A percentile compares a stretch with the other conserved stretches of the same genome.
Conservation (phyloP, 2,329 filamentous ascomycete species). For the Microdochium trichocladiopsis region DNA sequence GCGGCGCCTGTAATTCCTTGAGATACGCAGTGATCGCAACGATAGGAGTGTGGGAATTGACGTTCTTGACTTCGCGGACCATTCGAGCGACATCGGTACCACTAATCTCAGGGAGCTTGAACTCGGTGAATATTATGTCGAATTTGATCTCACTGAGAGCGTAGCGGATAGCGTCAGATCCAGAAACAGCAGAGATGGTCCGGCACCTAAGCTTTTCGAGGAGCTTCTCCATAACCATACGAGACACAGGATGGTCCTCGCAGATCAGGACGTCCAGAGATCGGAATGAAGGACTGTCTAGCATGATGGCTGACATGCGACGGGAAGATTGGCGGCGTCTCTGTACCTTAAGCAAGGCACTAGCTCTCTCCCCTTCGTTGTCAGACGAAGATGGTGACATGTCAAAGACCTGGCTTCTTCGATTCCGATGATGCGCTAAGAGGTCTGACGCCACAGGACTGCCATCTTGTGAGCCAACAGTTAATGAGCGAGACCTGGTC, state of each 20-base stretch:
- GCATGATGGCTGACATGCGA: conserved; percentile 82
- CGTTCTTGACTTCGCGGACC: conserved; percentile 94
- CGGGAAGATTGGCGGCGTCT: conserved; percentile 92
- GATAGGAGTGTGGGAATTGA: conserved; percentile 90
- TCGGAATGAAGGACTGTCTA: conserved; percentile 80
- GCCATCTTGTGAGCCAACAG: conserved; percentile 88
- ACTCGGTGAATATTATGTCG: conserved; percentile 97
- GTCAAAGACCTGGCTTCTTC: conserved; percentile 90
- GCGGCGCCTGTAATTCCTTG: conserved; percentile 91
- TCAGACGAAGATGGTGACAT: conserved; percentile 97
- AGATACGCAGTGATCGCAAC: conserved; percentile 95
- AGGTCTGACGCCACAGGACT: conserved; percentile 66
- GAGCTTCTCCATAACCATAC: conserved; percentile 97
- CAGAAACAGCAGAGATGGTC: conserved; percentile 85
- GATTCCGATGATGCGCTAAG: conserved; percentile 72
- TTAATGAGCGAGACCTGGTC: conserved; percentile 78
- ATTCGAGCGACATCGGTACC: conserved; percentile 94
- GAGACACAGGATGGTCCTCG: conserved; percentile 93
- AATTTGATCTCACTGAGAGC: conserved; percentile 97
- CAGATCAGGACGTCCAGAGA: conserved; percentile 93
- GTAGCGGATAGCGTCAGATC: conserved; percentile 85
- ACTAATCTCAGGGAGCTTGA: conserved; percentile 89
- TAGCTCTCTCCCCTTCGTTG: conserved; percentile 90
- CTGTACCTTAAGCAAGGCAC: conserved; percentile 85
- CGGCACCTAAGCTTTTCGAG: conserved; percentile 92